A percentile compares a stretch with the other conserved stretches of the same genome.
Evolutionary conservation across 495 filamentous ascomycete species (phyloP).

Genomic region (Cenococcum geophilum): DNA sequence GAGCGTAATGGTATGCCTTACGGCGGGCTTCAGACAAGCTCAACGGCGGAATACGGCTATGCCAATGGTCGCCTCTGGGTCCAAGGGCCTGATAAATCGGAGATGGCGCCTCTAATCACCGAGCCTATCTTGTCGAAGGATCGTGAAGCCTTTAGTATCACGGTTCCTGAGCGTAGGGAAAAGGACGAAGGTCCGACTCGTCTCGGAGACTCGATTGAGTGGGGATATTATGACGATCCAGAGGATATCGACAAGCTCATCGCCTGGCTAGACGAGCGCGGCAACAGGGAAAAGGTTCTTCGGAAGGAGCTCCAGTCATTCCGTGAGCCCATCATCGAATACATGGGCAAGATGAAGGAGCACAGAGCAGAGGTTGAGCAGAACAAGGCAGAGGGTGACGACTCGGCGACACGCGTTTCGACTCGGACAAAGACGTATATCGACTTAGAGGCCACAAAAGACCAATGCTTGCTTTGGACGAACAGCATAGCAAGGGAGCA

Average conservation of each 20-base stretch:
- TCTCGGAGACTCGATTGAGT: conserved; percentile 70
- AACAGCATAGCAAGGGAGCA: conserved; percentile 73
- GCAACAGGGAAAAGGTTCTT: conserved; percentile 74
- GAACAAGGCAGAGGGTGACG: conserved; percentile 50
- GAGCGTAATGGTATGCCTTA: conserved; percentile 98
- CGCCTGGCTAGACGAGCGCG: conserved; percentile 80
- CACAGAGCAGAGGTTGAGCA: conserved; percentile 56
- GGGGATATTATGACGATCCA: conserved; percentile 84
- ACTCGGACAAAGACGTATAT: conserved; percentile 56
- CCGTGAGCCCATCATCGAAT: conserved; percentile 64
- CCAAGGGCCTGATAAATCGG: conserved; percentile 87
- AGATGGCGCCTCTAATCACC: conserved; percentile 73
- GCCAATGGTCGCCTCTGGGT: conserved; percentile 95
- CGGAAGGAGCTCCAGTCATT: conserved; percentile 76
- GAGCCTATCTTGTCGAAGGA: conserved; percentile 59
- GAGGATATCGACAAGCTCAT: conserved; percentile 69
- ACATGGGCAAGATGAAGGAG: conserved; percentile 71
- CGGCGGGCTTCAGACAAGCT: conserved; percentile 78
- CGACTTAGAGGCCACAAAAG: conserved; percentile 46
- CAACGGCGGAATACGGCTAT: conserved; percentile 77
- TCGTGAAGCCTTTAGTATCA: conserved; percentile 63
- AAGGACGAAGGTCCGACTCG: conserved; percentile 77
- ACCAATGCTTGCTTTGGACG: conserved; percentile 74
- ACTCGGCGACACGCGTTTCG: conserved; percentile 51
- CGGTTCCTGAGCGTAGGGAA: conserved; percentile 77